Conservation (phyloP, 2,329 filamentous ascomycete species). For the Colletotrichum brevisporum region DNA sequence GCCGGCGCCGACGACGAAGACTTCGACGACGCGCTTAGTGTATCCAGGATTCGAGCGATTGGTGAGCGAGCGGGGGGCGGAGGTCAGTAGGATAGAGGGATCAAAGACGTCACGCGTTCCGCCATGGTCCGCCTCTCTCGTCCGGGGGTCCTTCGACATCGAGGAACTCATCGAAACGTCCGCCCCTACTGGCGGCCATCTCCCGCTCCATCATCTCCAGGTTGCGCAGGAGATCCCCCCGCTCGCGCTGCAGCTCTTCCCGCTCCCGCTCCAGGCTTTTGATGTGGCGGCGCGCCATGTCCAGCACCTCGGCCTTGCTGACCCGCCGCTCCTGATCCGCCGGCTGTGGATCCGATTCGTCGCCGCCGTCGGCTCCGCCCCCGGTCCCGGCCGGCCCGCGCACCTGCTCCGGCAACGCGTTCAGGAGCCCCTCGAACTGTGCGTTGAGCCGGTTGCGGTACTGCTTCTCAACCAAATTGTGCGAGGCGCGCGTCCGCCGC, state of each 20-base stretch:
- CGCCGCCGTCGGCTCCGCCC: constrained; percentile 18
- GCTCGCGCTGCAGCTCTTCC: constrained; percentile 48
- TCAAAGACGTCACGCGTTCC: constrained; percentile 23
- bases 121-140: constrained; percentile 20
- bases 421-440: constrained; percentile 49
- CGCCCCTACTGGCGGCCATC: constrained; percentile 16
- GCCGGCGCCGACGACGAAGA: neutral
- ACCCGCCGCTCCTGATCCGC: constrained; percentile 47
- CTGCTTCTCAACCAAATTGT: constrained; percentile 52
- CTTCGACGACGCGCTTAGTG: neutral
- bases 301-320: constrained; percentile 55
- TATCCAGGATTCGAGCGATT: neutral
- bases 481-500: constrained; percentile 48
- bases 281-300: constrained; percentile 52
- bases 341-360: constrained; percentile 36
- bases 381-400: constrained; percentile 25
- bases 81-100: neutral
- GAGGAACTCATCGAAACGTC: constrained; percentile 24
- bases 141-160: constrained; percentile 25
- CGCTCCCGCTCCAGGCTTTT: constrained; percentile 49
- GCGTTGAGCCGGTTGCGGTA: constrained; percentile 51
- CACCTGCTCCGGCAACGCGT: constrained; percentile 46
- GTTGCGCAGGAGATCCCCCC: constrained; percentile 44
- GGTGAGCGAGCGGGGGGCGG: neutral
- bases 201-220: constrained; percentile 34